phyloP scores from a whole-genome alignment of 176 grass and related monocot genomes.

The Eragrostis nindensis region DNA sequence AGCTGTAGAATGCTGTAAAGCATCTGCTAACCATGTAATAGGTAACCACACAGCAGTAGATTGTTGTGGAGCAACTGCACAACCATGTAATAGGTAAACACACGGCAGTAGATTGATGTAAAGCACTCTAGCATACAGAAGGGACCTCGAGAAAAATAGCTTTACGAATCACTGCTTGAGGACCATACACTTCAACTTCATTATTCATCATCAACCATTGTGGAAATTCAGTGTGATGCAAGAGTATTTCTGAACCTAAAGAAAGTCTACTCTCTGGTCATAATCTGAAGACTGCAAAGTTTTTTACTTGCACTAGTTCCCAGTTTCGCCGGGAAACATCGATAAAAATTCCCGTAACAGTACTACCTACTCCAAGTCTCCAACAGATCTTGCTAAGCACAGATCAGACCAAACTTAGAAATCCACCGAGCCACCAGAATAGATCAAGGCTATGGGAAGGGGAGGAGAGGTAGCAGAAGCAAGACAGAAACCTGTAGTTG shows the following conservation, averaged over 20 bases:
- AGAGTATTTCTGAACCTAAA: neutral
- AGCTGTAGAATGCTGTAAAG: too few species aligned
- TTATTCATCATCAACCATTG: neutral
- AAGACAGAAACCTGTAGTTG: constrained; percentile 65
- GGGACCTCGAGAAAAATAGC: neutral
- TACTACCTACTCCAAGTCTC: neutral
- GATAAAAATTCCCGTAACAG: neutral
- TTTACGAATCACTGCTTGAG: neutral
- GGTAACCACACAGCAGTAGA: too few species aligned
- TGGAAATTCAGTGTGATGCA: neutral
- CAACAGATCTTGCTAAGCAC: neutral
- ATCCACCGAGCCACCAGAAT: neutral
- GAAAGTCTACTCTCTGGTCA: neutral
- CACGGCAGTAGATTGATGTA: neutral
- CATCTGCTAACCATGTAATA: neutral
- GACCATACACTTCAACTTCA: neutral
- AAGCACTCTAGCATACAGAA: neutral
- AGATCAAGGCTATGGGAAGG: neutral
- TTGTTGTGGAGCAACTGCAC: too few species aligned
- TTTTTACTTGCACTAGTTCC: neutral
- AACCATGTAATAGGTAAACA: neutral
- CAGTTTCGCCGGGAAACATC: neutral
- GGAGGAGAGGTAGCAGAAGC: neutral
- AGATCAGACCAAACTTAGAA: constrained; percentile 1
- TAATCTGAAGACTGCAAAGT: neutral